Percentiles rank a stretch among this genome's conserved stretches.
These are phyloP conservation scores for Akanthomyces lecanii DNA, from an alignment of 2,329 filamentous ascomycete genomes.

Conservation along the genomic window DNA sequence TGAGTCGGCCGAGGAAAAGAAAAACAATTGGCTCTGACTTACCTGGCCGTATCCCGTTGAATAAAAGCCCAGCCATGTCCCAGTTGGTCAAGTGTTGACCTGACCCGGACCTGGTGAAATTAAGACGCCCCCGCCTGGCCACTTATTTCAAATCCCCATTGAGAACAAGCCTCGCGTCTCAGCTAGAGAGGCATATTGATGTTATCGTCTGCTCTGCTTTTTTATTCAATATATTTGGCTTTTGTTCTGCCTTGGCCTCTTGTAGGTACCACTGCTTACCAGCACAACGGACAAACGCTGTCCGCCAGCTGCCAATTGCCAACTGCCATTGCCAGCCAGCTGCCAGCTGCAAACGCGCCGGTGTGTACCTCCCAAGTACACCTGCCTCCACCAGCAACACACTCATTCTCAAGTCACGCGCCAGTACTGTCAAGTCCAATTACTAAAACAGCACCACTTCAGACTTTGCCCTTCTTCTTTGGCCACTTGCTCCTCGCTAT, in stretches of 20 bases:
- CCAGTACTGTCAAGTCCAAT: neutral
- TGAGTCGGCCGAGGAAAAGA: neutral
- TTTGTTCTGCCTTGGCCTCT: neutral
- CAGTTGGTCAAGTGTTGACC: neutral
- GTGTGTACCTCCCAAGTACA: neutral
- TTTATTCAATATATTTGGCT: neutral
- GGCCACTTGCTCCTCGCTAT: neutral
- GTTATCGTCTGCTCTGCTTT: neutral
- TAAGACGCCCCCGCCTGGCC: conserved; percentile 5
- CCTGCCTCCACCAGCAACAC: neutral
- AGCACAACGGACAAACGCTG: neutral
- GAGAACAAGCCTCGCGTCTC: conserved; percentile 10
- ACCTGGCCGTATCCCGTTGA: neutral
- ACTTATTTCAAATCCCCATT: conserved; percentile 6
- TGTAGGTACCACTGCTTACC: too few species aligned
- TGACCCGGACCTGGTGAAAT: neutral
- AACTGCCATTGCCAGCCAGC: neutral
- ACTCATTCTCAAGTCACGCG: neutral
- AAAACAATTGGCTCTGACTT: too few species aligned
- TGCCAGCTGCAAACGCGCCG: neutral
- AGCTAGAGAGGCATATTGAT: neutral
- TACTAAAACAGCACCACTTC: neutral
- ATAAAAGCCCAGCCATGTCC: neutral
- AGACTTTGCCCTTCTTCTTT: neutral
- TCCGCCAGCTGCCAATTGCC: neutral